phyloP scores from a whole-genome alignment of 2,329 filamentous ascomycete species.

The Xylariaceae sp. region DNA sequence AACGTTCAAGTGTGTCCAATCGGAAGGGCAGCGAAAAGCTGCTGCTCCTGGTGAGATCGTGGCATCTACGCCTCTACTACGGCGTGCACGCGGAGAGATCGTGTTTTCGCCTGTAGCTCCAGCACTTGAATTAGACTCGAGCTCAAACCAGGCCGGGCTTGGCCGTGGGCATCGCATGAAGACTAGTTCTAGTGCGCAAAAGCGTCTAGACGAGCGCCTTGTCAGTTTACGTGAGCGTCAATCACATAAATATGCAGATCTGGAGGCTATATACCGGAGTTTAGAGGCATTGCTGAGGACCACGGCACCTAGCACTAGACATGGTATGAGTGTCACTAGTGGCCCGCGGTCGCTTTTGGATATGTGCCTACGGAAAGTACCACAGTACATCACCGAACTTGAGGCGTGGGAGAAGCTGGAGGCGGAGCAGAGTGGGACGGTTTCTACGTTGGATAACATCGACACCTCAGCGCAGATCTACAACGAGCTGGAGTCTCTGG shows the following conservation, averaged over 20 bases:
- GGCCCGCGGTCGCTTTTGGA: slow-evolving; percentile 53
- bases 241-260: slow-evolving; percentile 44
- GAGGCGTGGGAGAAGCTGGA: slow-evolving; percentile 50
- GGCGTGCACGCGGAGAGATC: slow-evolving; percentile 39
- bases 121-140: not conserved
- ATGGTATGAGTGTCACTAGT: slow-evolving; percentile 19
- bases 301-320: slow-evolving; percentile 38
- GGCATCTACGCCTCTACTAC: slow-evolving; percentile 39
- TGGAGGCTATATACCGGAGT: slow-evolving; percentile 53
- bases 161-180: slow-evolving; percentile 23
- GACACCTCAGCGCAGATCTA: slow-evolving; percentile 55
- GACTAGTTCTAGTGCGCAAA: slow-evolving; percentile 16
- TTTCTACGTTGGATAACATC: slow-evolving; percentile 44
- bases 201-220: slow-evolving; percentile 45
- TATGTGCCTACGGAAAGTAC: slow-evolving; percentile 57
- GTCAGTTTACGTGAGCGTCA: slow-evolving; percentile 42
- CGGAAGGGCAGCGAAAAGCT: slow-evolving; percentile 16
- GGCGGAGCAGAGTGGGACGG: slow-evolving; percentile 47
- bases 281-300: slow-evolving; percentile 53
- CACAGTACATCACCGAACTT: slow-evolving; percentile 54
- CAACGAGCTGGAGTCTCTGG: slow-evolving; percentile 54
- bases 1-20: slow-evolving; percentile 27
- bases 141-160: not conserved
- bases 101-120: slow-evolving; percentile 32
- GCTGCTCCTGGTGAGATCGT: slow-evolving; percentile 35